phyloP scores from a whole-genome alignment of 495 filamentous ascomycete species.

The Trichoderma gamsii region DNA sequence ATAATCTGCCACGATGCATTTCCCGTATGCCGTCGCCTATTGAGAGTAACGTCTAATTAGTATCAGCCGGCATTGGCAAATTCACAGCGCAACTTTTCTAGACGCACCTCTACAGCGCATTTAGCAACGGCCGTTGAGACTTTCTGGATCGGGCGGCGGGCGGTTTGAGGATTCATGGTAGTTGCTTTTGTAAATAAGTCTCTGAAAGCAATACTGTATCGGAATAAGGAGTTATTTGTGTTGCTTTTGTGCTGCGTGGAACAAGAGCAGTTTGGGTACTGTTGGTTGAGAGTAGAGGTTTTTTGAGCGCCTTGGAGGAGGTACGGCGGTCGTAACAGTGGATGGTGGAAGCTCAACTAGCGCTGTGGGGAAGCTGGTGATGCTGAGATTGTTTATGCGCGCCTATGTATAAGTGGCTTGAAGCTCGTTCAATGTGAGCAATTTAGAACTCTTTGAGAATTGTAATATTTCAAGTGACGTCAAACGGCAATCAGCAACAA shows the following conservation, averaged over 20 bases:
- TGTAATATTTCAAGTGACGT: too few species aligned
- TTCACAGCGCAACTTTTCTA: neutral
- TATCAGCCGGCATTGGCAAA: conserved; percentile 15
- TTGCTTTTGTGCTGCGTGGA: neutral
- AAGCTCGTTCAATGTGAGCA: too few species aligned
- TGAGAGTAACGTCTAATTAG: neutral
- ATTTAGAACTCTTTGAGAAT: too few species aligned
- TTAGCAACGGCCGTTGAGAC: conserved; percentile 77
- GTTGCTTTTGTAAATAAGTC: neutral
- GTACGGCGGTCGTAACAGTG: neutral
- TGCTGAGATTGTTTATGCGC: too few species aligned
- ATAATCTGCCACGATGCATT: conserved; percentile 88
- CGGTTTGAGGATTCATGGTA: neutral
- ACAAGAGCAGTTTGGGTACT: neutral
- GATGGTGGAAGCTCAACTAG: too few species aligned
- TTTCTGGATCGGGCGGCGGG: conserved; percentile 74
- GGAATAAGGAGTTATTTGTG: neutral
- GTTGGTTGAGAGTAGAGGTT: neutral
- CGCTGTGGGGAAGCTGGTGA: too few species aligned
- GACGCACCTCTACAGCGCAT: conserved; percentile 72
- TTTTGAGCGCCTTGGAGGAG: neutral
- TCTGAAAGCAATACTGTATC: neutral
- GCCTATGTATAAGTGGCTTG: too few species aligned
- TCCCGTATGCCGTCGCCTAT: conserved; percentile 80
- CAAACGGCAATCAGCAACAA: too few species aligned